phyloP scores from a whole-genome alignment of 2,329 filamentous ascomycete genomes.

The Mariannaea sp. region DNA sequence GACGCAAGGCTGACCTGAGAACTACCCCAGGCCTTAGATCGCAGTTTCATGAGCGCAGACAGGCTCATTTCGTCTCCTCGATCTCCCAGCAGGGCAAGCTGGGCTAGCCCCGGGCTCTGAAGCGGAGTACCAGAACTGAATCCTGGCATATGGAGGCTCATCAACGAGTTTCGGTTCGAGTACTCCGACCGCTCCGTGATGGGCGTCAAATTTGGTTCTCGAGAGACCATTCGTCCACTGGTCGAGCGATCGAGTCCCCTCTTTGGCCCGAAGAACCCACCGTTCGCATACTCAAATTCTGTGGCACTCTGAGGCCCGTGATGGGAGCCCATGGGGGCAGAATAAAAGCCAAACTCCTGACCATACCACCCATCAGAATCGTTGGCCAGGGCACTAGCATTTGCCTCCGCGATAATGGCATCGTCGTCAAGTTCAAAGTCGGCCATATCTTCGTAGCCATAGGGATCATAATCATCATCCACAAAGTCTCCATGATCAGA shows the following conservation, averaged over 20 bases:
- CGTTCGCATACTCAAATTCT: constrained; percentile 69
- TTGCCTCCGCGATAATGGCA: constrained; percentile 90
- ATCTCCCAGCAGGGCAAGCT: constrained; percentile 70
- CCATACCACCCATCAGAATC: constrained; percentile 96
- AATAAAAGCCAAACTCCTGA: constrained; percentile 96
- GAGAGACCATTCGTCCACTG: constrained; percentile 74
- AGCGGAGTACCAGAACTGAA: constrained; percentile 54
- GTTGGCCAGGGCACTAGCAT: constrained; percentile 88
- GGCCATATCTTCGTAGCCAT: constrained; percentile 65
- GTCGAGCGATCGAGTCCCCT: constrained; percentile 68
- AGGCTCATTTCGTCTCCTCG: constrained; percentile 70
- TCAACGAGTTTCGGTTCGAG: constrained; percentile 89
- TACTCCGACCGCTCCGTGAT: constrained; percentile 97
- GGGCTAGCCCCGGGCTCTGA: constrained; percentile 74
- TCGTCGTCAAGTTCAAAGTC: constrained; percentile 80
- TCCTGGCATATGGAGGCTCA: constrained; percentile 63
- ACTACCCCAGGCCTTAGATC: constrained; percentile 78
- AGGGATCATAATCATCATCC: constrained; percentile 61
- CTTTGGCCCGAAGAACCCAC: constrained; percentile 86
- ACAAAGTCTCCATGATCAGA: constrained; percentile 21
- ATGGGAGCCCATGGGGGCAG: constrained; percentile 55
- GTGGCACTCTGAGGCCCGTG: constrained; percentile 51
- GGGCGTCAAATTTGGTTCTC: constrained; percentile 90
- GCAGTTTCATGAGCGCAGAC: constrained; percentile 71
- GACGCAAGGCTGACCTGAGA: constrained; percentile 74